Evolutionary conservation across 2,329 filamentous ascomycete genomes (phyloP).

Genomic region (Penicillium vulpinum): DNA sequence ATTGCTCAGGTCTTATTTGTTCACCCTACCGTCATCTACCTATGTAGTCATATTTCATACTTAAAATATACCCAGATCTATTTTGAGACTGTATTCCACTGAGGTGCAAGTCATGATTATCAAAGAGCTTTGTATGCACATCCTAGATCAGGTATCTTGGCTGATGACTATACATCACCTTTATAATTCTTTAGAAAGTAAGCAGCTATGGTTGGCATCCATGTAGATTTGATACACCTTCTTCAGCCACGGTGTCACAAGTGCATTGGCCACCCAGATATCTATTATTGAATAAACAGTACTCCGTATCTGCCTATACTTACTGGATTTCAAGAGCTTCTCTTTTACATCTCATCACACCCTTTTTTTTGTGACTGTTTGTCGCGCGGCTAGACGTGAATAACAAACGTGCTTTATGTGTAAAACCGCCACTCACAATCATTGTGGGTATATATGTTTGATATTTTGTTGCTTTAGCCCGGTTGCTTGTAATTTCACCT

Average conservation of each 20-base stretch:
- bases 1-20: neutral
- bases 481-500: neutral
- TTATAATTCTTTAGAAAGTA: neutral
- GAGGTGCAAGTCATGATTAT: neutral
- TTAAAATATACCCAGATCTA: neutral
- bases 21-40: neutral
- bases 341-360: neutral
- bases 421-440: neutral
- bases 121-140: neutral
- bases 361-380: neutral
- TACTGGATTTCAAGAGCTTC: neutral
- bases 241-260: slow-evolving; percentile 8
- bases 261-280: neutral
- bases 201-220: neutral
- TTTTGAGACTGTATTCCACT: neutral
- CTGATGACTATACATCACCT: neutral
- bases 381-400: neutral
- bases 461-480: neutral
- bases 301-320: neutral
- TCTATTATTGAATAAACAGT: neutral
- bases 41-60: neutral
- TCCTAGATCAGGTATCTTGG: neutral
- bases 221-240: slow-evolving; percentile 2
- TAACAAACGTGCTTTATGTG: neutral
- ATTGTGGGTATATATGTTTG: neutral